Base-by-base conservation (phyloP, 1,284 basidiomycete genomes). In the Volvariella surrecta region DNA sequence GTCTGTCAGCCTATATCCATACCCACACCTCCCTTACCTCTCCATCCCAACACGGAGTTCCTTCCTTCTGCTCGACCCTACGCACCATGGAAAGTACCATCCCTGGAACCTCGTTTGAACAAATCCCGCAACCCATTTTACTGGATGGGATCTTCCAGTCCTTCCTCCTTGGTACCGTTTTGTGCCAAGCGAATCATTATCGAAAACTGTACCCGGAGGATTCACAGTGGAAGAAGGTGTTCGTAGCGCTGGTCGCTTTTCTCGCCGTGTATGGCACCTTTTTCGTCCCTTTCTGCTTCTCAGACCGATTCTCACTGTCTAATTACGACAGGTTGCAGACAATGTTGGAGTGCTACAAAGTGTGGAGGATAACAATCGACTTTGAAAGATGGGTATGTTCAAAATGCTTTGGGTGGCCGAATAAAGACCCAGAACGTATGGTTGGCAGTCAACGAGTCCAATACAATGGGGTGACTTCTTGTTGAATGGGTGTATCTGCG, bases 181-280 rank as follows among this genome's bases (percentile, higher is more conserved):
- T 72, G 6, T 62, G 66, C 13, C 66, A 74, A 58, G 66, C 62
- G 15, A 54, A 63, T 41, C 67, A 68, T 45, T 76, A 76, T 54
- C 67, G 62, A 55, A 54, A 63, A 35, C 61, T 64, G 21, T 70
- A 62, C 47, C 53, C 54, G 10, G 63, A 68, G 35, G 74, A 76
- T 52, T 62, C 69, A 3, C 44, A 60, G 34, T 48, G 55, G 19
- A 67, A 71, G 48, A 66, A 66, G 21, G 22, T 54, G 1, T 75
- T 69, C 46, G 68, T 74, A 6, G 48, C 54, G 2, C 40, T 55
- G 3, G 56, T 74, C 4, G 59, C 71, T 2, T 20, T 65, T 4
- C 54, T 70, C 22, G 67, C 70, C 6, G 47, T 67, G 74, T 76
- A 28, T 28, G 11, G 6, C 11, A 28, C 11, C n/a, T 32, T 37